phyloP scores from a whole-genome alignment of 345 rosid species.

The Populus simonii region DNA sequence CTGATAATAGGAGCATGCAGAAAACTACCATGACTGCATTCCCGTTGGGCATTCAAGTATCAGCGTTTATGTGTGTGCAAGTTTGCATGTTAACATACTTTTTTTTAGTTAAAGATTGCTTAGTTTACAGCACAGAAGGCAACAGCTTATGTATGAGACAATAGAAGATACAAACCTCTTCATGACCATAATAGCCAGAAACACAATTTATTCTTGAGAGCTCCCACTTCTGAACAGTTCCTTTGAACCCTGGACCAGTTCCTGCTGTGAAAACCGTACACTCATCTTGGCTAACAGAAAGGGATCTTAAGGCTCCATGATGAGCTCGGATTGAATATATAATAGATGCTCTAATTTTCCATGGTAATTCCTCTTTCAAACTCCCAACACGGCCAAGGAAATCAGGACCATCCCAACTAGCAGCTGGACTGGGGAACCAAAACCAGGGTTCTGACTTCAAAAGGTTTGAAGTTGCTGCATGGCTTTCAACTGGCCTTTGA shows the following conservation, averaged over 20 bases:
- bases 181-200: constrained; percentile 88
- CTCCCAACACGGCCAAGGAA: constrained; percentile 66
- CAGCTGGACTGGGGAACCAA: constrained; percentile 89
- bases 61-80: background rate
- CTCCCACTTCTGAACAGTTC: constrained; percentile 93
- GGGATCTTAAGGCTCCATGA: constrained; percentile 78
- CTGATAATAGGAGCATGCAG: background rate
- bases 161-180: constrained; percentile 66
- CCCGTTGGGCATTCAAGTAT: background rate
- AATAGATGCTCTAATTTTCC: constrained; percentile 82
- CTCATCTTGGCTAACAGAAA: constrained; percentile 81
- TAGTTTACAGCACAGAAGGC: background rate
- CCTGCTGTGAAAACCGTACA: constrained; percentile 86
- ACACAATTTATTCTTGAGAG: constrained; percentile 69
- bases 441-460: constrained; percentile 73
- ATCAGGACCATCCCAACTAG: constrained; percentile 83
- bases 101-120: background rate
- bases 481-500: constrained; percentile 34
- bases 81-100: background rate
- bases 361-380: constrained; percentile 77
- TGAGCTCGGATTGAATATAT: constrained; percentile 75
- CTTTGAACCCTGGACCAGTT: constrained; percentile 83
- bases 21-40: background rate
- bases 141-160: constrained; percentile 6
- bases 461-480: constrained; percentile 41